Evolutionary conservation across 495 filamentous ascomycete species (phyloP).

Genomic region (Talaromyces liani): DNA sequence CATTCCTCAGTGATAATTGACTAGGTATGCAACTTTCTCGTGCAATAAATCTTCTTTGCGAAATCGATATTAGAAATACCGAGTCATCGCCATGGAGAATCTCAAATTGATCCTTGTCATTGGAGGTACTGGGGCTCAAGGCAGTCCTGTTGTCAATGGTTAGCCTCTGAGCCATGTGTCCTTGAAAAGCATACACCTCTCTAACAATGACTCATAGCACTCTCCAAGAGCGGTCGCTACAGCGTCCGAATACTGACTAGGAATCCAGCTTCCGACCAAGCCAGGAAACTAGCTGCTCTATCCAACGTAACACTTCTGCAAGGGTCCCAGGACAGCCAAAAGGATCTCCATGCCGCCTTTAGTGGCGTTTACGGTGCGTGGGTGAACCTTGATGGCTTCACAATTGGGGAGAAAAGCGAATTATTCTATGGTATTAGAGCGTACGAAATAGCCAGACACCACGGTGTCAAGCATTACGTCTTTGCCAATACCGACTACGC

Average conservation of each 20-base stretch:
- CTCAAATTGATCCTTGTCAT: slow-evolving; percentile 30
- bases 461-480: slow-evolving; percentile 45
- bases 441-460: slow-evolving; percentile 46
- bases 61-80: background rate
- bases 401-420: slow-evolving; percentile 45
- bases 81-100: background rate
- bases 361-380: slow-evolving; percentile 27
- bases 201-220: slow-evolving; percentile 12
- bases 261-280: slow-evolving; percentile 26
- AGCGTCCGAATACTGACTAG: slow-evolving; percentile 43
- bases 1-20: background rate
- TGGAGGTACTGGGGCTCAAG: slow-evolving; percentile 50
- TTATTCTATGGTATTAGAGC: slow-evolving; percentile 47
- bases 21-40: background rate
- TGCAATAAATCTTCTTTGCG: background rate
- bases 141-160: slow-evolving; percentile 39
- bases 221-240: slow-evolving; percentile 34
- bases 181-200: background rate
- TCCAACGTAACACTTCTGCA: slow-evolving; percentile 35
- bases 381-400: slow-evolving; percentile 49
- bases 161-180: background rate
- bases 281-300: slow-evolving; percentile 27
- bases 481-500: slow-evolving; percentile 42
- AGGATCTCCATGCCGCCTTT: slow-evolving; percentile 26
- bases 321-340: slow-evolving; percentile 38